A percentile compares a stretch with the other conserved stretches of the same genome.
Conservation (phyloP, 139 green algal genomes). For the Chlorella vulgaris region DNA sequence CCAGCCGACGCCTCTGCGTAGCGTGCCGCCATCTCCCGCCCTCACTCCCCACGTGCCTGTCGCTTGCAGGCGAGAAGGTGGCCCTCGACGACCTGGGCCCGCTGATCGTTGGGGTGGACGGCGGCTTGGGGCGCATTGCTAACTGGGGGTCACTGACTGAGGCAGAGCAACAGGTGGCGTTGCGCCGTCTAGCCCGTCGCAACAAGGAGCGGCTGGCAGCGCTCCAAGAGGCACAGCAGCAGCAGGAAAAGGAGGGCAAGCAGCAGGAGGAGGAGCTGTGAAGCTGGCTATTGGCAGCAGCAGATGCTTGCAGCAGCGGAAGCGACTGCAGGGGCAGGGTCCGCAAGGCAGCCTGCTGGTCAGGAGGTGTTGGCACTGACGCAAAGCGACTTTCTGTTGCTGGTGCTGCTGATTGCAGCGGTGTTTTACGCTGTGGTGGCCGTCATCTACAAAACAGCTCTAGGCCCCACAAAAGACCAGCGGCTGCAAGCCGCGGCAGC, state of each 20-base stretch:
- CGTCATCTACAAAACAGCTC: conserved; percentile 3
- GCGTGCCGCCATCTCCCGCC: no score
- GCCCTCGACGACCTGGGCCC: conserved; percentile 19
- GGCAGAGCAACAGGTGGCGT: neutral
- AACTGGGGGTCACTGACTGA: neutral
- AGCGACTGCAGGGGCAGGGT: neutral
- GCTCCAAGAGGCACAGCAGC: conserved; percentile 12
- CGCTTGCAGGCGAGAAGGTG: conserved; percentile 11
- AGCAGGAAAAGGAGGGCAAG: neutral
- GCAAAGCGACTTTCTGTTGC: conserved; percentile 25
- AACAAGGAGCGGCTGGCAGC: conserved; percentile 14
- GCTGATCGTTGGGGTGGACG: neutral
- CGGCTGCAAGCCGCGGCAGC: neutral
- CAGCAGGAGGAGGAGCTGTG: neutral
- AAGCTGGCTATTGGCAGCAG: neutral
- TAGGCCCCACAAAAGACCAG: neutral
- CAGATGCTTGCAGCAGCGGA: neutral
- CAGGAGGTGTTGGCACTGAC: conserved; percentile 26
- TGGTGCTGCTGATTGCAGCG: conserved; percentile 26
- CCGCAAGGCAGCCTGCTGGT: neutral
- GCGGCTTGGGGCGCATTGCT: conserved; percentile 1
- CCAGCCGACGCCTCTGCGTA: no score
- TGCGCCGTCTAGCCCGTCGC: neutral
- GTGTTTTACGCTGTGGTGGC: neutral
- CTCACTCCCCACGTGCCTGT: no score